Evolutionary conservation across 2,329 filamentous ascomycete species (phyloP), one percentile per base, ranked within the genome.

Genomic region (Penicillium expansum): DNA sequence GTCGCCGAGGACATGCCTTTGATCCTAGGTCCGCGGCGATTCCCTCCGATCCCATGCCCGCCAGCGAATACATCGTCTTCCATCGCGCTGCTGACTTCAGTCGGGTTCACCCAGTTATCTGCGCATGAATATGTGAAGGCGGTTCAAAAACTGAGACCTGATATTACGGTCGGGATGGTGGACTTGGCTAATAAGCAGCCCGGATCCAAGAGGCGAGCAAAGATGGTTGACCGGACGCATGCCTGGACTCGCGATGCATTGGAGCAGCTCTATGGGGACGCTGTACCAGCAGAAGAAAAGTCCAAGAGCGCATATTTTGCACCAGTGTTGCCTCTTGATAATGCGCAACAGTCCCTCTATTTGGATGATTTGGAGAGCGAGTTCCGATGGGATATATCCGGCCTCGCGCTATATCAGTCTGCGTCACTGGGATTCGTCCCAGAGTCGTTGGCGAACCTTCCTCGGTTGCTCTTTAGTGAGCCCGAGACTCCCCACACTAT

Each of bases 141-240:
- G 18, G 79, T 89, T 1, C 75, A 82, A 57, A 80, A 77, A n/a
- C 76, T 96, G 35, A 80, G 81, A 50, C 91, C 93, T 0, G 93
- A 99, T 69, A 87, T 97, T 52, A 84, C 88, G 35, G 81, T 97
- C 24, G 86, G 86, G 0, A 75, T 95, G 50, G 89, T 88, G 5
- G 94, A 99, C 73, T 72, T 87, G 22, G 82, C 80, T 82, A 32
- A 83, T 83, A 64, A 77, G 79, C 62, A 79, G 4, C 83, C 89
- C 0, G 84, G 87, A 3, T 77, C 82, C 10, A 96, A 95, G 75
- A 83, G 92, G 44, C 84, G 89, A 45, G 80, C 86, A 35, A 92
- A 90, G 68, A 97, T 96, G 86, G 87, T 86, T 24, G 91, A 94
- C 68, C 83, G 93, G 55, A 96, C 91, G 0, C 89, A 94, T 70